Base-by-base conservation (phyloP, 495 filamentous ascomycete genomes). In the Podospora australis region DNA sequence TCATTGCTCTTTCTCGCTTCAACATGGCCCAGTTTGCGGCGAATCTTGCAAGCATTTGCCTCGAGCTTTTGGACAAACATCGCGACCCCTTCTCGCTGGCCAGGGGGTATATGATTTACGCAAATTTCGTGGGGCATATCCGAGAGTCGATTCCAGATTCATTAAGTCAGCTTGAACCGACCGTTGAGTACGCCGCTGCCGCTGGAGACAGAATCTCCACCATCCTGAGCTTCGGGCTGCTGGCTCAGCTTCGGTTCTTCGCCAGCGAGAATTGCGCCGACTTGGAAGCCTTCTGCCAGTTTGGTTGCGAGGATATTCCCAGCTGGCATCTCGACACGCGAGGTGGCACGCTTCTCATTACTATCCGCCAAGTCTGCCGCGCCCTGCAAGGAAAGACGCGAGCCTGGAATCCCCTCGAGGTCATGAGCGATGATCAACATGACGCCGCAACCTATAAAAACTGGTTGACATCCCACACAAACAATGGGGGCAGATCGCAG, bases 321-420 rank as follows among this genome's bases (percentile, higher is more conserved):
- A 76, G 78, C 30, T 95, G 87, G 87, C 60, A 74, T 23, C 68
- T 77, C 36, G 87, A 94, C 63, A 80, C 84, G n/a, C 78, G 88
- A 22, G 90, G 88, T 13, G 89, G 90, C 9, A 79, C 79, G 6
- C 72, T 87, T 52, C 72, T 94, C 9, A 75, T 87, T 48, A 73
- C 80, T 17, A 74, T 86, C 11, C 70, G 82, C 54, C 88, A 95
- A 68, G 81, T 83, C 45, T 79, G 79, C 39, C 77, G 87, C 13
- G 87, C 90, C 14, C 64, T 96, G 23, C 87, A 91, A 68, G 90
- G 90, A 29, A 95, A 90, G 64, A 95, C 90, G 0, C 68, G 73
- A n/a, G 72, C 67, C 17, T 62, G 67, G 2, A 66, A 67, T 8
- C 63, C 86, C 2, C 63, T 77, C 0, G 71, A 73, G 21, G 71